These are phyloP conservation scores for Backusella luteola DNA, from an alignment of 192 early-diverging fungal species.

Conservation along the genomic window DNA sequence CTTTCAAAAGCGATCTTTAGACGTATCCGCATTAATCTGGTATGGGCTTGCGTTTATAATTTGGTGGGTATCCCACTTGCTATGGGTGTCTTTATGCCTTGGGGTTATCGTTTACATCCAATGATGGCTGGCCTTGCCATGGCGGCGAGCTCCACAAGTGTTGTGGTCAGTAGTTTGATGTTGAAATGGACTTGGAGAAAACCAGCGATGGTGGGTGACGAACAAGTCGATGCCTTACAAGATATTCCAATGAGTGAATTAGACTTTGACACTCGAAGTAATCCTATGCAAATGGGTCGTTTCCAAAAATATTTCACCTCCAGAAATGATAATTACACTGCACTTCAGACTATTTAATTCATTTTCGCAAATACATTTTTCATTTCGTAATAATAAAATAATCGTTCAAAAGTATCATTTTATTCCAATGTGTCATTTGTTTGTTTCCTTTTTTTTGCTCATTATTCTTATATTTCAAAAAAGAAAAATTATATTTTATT, in stretches of 20 bases:
- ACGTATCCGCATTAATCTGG: slow-evolving; percentile 82
- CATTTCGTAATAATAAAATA: not conserved
- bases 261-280: not conserved
- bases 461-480: not conserved
- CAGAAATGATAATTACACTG: not conserved
- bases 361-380: not conserved
- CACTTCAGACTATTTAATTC: not conserved
- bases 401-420: not conserved
- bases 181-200: slow-evolving; percentile 64
- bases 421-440: too few species aligned
- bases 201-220: slow-evolving; percentile 20
- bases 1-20: slow-evolving; percentile 81
- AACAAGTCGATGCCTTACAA: not conserved
- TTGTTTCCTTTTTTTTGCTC: too few species aligned
- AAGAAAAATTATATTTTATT: not conserved
- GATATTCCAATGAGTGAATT: not conserved
- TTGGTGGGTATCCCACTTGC: slow-evolving; percentile 89
- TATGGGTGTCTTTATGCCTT: slow-evolving; percentile 90
- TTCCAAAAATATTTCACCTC: not conserved
- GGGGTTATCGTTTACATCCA: slow-evolving; percentile 81
- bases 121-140: slow-evolving; percentile 94
- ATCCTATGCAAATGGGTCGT: not conserved
- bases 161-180: slow-evolving; percentile 83
- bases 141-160: slow-evolving; percentile 89
- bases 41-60: slow-evolving; percentile 91